Evolutionary conservation across 768 basidiomycete genomes (phyloP).

Genomic region (Tulasnella calospora): DNA sequence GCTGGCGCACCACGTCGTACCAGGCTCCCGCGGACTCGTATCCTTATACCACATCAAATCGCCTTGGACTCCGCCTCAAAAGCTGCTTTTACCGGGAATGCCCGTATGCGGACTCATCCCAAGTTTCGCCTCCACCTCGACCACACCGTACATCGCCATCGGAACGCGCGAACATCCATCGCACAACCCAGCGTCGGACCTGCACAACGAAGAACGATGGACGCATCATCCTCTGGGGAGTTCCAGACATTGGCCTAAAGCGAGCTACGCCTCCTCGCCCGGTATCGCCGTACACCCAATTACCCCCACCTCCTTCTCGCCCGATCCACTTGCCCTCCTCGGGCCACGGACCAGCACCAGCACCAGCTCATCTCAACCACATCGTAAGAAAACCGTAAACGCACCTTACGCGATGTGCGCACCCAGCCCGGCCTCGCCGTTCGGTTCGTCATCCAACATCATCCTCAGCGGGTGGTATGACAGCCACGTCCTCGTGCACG

Average conservation of each 20-base stretch:
- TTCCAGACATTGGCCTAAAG: not conserved
- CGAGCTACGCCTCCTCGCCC: conserved; percentile 37
- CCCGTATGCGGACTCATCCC: not conserved
- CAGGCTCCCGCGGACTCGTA: not conserved
- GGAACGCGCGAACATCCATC: not conserved
- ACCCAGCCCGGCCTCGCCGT: conserved; percentile 57
- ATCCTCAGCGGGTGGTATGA: conserved; percentile 81
- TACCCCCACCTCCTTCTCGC: conserved; percentile 44
- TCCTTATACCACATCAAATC: not conserved
- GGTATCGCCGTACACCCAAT: conserved; percentile 53
- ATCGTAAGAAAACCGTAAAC: conserved; percentile 29
- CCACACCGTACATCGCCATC: not conserved
- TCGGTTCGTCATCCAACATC: conserved; percentile 64
- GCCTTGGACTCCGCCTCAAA: conserved; percentile 1
- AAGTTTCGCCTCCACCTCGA: not conserved
- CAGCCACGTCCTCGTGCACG: conserved; percentile 65
- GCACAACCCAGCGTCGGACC: not conserved
- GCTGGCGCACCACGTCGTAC: not conserved
- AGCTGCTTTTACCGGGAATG: not conserved
- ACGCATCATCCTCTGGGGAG: not conserved
- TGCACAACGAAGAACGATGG: not conserved
- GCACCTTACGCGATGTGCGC: conserved; percentile 57
- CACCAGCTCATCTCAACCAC: conserved; percentile 35
- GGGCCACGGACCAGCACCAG: not conserved
- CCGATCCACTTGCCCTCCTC: conserved; percentile 48